Percentiles rank a stretch among this genome's conserved stretches.
phyloP scores from a whole-genome alignment of 495 filamentous ascomycete genomes.

The Penicillium samsonianum region DNA sequence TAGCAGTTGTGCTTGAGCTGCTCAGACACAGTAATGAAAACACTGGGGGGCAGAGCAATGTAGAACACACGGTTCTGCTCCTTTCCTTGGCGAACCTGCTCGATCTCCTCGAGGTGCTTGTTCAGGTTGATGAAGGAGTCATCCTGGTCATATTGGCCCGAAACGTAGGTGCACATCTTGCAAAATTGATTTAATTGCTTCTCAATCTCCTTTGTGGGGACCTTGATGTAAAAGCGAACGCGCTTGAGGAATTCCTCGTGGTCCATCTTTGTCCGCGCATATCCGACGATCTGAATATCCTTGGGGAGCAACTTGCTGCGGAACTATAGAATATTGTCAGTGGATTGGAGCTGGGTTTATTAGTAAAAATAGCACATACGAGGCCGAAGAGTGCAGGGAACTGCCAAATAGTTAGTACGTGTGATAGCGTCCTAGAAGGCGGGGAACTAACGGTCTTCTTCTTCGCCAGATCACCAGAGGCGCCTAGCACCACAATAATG shows the following conservation, averaged over 20 bases:
- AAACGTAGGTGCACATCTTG: slow-evolving; percentile 84
- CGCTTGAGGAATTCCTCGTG: slow-evolving; percentile 89
- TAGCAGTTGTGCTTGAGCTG: slow-evolving; percentile 98
- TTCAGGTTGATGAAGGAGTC: slow-evolving; percentile 88
- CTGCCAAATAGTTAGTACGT: slow-evolving; percentile 50
- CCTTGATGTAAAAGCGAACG: slow-evolving; percentile 98
- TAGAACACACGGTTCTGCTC: slow-evolving; percentile 96
- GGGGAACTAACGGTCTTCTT: slow-evolving; percentile 87
- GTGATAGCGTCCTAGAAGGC: slow-evolving; percentile 9
- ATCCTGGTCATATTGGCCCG: slow-evolving; percentile 96
- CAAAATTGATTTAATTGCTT: slow-evolving; percentile 90
- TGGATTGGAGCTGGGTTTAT: slow-evolving; percentile 1
- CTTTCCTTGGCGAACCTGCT: slow-evolving; percentile 64
- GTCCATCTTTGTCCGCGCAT: slow-evolving; percentile 99
- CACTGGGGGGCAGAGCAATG: slow-evolving; percentile 96
- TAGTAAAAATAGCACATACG: slow-evolving; percentile 57
- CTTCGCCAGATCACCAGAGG: slow-evolving; percentile 96
- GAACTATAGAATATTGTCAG: slow-evolving; percentile 59
- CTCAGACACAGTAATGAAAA: slow-evolving; percentile 96
- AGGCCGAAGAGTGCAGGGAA: slow-evolving; percentile 98
- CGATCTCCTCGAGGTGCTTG: slow-evolving; percentile 85
- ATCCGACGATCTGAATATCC: slow-evolving; percentile 96
- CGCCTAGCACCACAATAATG: slow-evolving; percentile 93
- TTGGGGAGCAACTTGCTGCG: slow-evolving; percentile 98
- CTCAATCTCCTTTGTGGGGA: slow-evolving; percentile 95